Evolutionary conservation across 257 asterid genomes (phyloP).

Genomic region (Knoxia roxburghii): DNA sequence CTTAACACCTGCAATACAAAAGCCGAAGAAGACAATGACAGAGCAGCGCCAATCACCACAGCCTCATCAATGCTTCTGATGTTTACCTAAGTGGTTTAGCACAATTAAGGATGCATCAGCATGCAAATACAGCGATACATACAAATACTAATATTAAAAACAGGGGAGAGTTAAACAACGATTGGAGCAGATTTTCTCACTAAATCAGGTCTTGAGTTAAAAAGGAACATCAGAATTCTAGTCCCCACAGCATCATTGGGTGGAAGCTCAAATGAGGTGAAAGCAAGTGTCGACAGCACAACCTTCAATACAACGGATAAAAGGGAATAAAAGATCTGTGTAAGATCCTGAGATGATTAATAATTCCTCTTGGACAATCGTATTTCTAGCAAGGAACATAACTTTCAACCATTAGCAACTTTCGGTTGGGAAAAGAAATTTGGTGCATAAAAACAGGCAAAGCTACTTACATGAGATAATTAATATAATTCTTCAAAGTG

Average conservation of each 20-base stretch:
- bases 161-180: not conserved
- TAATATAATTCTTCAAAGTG: not conserved
- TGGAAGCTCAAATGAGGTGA: slow-evolving; percentile 97
- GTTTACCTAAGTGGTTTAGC: slow-evolving; percentile 56
- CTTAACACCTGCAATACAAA: slow-evolving; percentile 89
- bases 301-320: slow-evolving; percentile 50
- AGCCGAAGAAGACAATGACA: slow-evolving; percentile 95
- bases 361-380: not conserved
- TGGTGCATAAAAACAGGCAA: not conserved
- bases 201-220: slow-evolving; percentile 95
- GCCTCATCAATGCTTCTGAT: slow-evolving; percentile 99
- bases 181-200: slow-evolving; percentile 38
- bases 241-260: slow-evolving; percentile 94
- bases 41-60: slow-evolving; percentile 97
- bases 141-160: slow-evolving; percentile 7
- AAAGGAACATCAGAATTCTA: slow-evolving; percentile 75
- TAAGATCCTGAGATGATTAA: not conserved
- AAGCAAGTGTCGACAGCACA: slow-evolving; percentile 83
- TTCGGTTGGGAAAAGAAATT: not conserved
- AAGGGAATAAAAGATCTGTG: slow-evolving; percentile 9
- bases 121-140: slow-evolving; percentile 9
- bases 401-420: not conserved
- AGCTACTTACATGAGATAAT: not conserved
- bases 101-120: slow-evolving; percentile 10
- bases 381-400: not conserved